Base-by-base conservation (phyloP, 108 stramenopile genomes). In the Nannochloropsis gaditana region DNA sequence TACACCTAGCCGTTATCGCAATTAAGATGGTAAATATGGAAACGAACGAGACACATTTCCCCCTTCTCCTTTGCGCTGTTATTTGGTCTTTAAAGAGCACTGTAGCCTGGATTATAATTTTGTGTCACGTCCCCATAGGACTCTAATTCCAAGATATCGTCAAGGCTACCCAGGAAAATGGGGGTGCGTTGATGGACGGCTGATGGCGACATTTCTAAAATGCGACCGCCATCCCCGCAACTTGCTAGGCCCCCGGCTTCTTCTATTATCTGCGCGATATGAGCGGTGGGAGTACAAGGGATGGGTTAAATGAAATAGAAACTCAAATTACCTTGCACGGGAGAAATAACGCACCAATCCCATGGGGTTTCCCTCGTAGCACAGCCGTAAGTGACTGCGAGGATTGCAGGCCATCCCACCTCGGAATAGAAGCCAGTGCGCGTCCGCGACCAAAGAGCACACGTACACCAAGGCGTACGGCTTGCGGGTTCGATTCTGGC, bases 311-410 rank as follows among this genome's bases (percentile, higher is more conserved):
- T 21, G 0, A 0, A n/a, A 3, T 2, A 2, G 15, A 73, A n/a
- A 73, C 59, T 11, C 47, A 11, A 15, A 1, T 50, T 50, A 50
- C 15, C 3, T n/a, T 73, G 8, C 15, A 73, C 3, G 59, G n/a
- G 15, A 2, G 59, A 73, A 73, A 73, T n/a, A n/a, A 73, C 59
- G 59, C 47, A 88, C 87, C 80, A 80, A 88, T 2, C 87, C 84
- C 87, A 88, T 87, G 21, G 87, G 87, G 50, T 88, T 88, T 41
- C 87, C 87, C 81, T 88, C 87, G 81, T 84, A 88, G 5, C 84
- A 83, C 10, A 88, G 84, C 50, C 87, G 45, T 9, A 88, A 81
- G 44, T 88, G 87, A 43, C 84, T 88, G 81, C 86, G 59, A 9
- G 86, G 86, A 83, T 87, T 87, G 59, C 83, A 83, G 83, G 86